Conservation (phyloP, 768 basidiomycete species). For the Phaeotremella skinneri region DNA sequence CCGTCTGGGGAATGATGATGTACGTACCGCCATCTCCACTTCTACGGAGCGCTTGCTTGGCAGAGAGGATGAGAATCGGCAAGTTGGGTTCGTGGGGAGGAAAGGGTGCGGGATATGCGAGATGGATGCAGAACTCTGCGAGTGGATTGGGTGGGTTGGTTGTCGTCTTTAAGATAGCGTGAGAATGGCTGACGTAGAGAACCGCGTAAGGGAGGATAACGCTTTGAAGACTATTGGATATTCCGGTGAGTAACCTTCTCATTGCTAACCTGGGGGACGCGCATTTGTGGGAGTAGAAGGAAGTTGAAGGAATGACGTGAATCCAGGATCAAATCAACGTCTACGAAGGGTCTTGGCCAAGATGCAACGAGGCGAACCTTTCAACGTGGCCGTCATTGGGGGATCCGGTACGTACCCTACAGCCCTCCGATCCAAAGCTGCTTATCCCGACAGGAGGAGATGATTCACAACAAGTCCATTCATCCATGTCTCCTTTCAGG, state of each 20-base stretch:
- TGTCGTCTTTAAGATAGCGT: not conserved
- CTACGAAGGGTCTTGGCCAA: conserved; percentile 27
- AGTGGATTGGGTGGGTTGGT: conserved; percentile 27
- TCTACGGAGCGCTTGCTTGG: not conserved
- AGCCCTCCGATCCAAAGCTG: too few species aligned
- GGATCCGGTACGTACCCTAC: conserved; percentile 35
- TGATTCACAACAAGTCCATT: too few species aligned
- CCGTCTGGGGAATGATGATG: not conserved
- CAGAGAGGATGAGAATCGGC: not conserved
- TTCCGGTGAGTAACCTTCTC: conserved; percentile 9
- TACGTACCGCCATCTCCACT: not conserved
- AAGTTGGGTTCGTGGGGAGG: not conserved
- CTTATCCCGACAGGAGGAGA: too few species aligned
- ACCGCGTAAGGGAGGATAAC: conserved; percentile 17
- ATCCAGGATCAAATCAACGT: conserved; percentile 32
- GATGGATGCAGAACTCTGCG: conserved; percentile 24
- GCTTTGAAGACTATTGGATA: conserved; percentile 14
- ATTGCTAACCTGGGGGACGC: not conserved
- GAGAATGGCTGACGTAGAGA: not conserved
- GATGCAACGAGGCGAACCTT: conserved; percentile 28
- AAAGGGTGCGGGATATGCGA: conserved; percentile 19
- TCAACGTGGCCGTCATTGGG: conserved; percentile 40
- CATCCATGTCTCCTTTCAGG: too few species aligned
- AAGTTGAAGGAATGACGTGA: too few species aligned
- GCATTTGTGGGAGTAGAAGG: too few species aligned